Evolutionary conservation across 1,284 basidiomycete genomes (phyloP), one percentile per base, ranked within the genome.

Genomic region (Ustilago lituana): DNA sequence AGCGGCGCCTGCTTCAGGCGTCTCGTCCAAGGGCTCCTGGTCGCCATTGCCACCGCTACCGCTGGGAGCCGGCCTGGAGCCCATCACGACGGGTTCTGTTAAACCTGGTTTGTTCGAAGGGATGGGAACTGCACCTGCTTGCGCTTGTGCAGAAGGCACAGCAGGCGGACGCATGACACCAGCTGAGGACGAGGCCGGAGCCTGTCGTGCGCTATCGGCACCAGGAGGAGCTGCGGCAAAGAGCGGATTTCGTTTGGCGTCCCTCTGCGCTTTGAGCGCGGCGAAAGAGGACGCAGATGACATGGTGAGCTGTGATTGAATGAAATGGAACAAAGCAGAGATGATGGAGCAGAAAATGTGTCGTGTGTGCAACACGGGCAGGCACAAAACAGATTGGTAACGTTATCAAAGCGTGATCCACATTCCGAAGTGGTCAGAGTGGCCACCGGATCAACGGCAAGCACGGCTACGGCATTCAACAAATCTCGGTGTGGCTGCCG

Each of bases 191-290:
- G 35, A 22, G 43, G 31, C 19, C 5, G 10, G 38, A n/a, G 32
- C 22, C 6, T 27, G 47, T 11, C 12, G 46, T 14, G 23, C 26
- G 24, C 17, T 12, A 14, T 48, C 33, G 5, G 29, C 9, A 23
- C 14, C 22, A 8, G 47, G 12, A 6, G 51, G 10, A 47, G 49
- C 23, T 15, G 43, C 38, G 12, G 40, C 17, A 9, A 36, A 44
- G 27, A 59, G 38, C 17, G 65, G 65, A 31, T 53, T 54, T 31
- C 59, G 55, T n/a, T 59, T 29, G 12, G 65, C 59, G 24, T 68
- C 55, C 29, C 65, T 54, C 26, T 68, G 59, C 38, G 59, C 55
- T 45, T 63, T 68, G 51, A 68, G 65, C 31, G 65, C 58, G 7
- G 65, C 59, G 26, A 68, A 68, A 8, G 65, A 62, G 14, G 59